Percentiles rank a stretch among this genome's conserved stretches.
Evolutionary conservation across 1,139 yeast genomes (phyloP).

Genomic region (Pichia sp.): DNA sequence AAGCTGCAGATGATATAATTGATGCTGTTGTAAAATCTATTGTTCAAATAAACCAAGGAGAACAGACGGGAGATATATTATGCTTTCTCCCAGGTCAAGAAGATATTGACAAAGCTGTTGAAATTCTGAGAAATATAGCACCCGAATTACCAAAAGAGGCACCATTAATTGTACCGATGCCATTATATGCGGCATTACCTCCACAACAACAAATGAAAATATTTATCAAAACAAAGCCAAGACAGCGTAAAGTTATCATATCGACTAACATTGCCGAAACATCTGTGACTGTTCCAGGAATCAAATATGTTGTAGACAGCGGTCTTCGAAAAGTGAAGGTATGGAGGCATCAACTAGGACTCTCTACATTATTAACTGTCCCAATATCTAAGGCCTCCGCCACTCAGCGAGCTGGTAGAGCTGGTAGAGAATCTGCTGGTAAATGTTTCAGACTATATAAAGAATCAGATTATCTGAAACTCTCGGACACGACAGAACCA

Average conservation of each 20-base stretch:
- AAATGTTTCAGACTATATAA: constrained; percentile 82
- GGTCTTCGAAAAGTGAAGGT: constrained; percentile 91
- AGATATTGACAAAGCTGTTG: constrained; percentile 85
- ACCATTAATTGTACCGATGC: constrained; percentile 71
- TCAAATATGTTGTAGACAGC: constrained; percentile 87
- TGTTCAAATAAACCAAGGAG: constrained; percentile 73
- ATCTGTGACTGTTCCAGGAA: constrained; percentile 92
- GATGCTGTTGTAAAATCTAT: constrained; percentile 73
- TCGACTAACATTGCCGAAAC: constrained; percentile 98
- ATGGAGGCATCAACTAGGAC: constrained; percentile 88
- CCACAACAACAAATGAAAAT: constrained; percentile 78
- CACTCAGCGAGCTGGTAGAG: constrained; percentile 94
- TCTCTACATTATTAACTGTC: constrained; percentile 84
- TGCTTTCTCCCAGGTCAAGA: constrained; percentile 96
- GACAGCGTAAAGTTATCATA: constrained; percentile 75
- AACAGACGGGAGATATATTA: constrained; percentile 80
- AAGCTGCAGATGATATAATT: constrained; percentile 72
- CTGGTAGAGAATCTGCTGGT: constrained; percentile 94
- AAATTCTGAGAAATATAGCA: constrained; percentile 54
- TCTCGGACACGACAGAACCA: constrained; percentile 82
- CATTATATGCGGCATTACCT: constrained; percentile 89
- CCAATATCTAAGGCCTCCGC: constrained; percentile 95
- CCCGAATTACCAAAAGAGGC: constrained; percentile 69
- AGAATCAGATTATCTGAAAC: constrained; percentile 57
- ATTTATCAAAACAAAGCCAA: constrained; percentile 54